Percentiles rank a stretch among this genome's conserved stretches.
These are phyloP conservation scores for Metschnikowia rubicola DNA, from an alignment of 805 yeast species.

Conservation along the genomic window DNA sequence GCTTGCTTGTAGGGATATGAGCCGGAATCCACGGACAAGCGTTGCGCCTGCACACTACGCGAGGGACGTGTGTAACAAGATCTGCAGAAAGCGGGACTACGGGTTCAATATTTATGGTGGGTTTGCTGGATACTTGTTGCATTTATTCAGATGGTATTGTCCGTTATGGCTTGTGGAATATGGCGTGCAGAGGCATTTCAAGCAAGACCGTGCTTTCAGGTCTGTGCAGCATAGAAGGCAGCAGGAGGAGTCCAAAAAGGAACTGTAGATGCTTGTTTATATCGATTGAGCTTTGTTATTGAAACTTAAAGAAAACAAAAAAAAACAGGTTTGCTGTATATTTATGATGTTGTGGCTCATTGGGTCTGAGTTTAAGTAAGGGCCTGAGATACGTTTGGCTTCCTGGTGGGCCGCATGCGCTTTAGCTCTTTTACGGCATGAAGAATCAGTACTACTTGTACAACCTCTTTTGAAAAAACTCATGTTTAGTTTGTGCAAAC, in stretches of 20 bases:
- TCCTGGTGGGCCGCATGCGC: too few relatives aligned
- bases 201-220: conserved; percentile 12
- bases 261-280: too few relatives aligned
- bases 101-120: conserved; percentile 19
- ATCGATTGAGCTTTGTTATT: too few relatives aligned
- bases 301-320: too few relatives aligned
- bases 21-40: conserved; percentile 10
- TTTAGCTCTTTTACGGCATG: too few relatives aligned
- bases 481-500: too few relatives aligned
- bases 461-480: too few relatives aligned
- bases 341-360: too few relatives aligned
- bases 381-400: too few relatives aligned
- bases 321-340: too few relatives aligned
- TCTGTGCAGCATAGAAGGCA: conserved; percentile 2
- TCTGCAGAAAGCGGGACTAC: conserved; percentile 5
- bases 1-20: conserved; percentile 10
- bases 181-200: conserved; percentile 12
- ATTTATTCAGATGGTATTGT: conserved; percentile 11
- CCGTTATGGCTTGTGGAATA: conserved; percentile 14
- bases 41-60: conserved; percentile 12
- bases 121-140: conserved; percentile 8
- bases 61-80: conserved; percentile 10
- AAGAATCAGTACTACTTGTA: too few relatives aligned
- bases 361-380: too few relatives aligned
- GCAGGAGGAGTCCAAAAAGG: conserved; percentile 1